Base-by-base conservation (phyloP, 2,329 filamentous ascomycete species). In the Chaetoscypha palmicola region DNA sequence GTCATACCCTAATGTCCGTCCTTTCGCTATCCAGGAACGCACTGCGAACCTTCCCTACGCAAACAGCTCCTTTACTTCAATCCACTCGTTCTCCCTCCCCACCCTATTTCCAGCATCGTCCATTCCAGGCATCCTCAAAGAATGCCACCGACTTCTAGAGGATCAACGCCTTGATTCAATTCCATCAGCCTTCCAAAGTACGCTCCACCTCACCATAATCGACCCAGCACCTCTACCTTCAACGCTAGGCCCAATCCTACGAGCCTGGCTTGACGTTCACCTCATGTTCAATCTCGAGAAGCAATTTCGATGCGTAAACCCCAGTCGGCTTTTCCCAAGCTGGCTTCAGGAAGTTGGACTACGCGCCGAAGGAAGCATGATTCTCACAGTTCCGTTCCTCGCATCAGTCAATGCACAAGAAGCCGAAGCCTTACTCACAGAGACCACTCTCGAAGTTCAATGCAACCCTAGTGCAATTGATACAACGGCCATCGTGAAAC, bases 251-350 rank as follows among this genome's bases (percentile, higher is more conserved):
- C 77, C 76, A 0, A 64, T 65, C 1, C 64, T 86, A 56, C 67
- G 73, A 26, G 60, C 66, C 1, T 86, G 81, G 81, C 65, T 86
- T 2, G 76, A 82, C 33, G 68, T 74, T 3, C 68, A 82, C 40
- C 65, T 86, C 0, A 59, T 81, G 2, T 59, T 74, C 5, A 80
- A 79, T 45, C 62, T 86, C 0, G 75, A 80, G 55, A 67, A 68
- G 17, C 65, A 72, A 12, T 80, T 76, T 44, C 71, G 76, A 7
- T 83, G 78, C 52, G 71, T 70, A 4, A 77, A 73, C 41, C 81
- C 81, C 0, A 76, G 69, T 28, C 69, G 69, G 8, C 62, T 77
- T 2, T 72, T 86, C 32, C 75, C 78, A 0, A 62, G 68, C 21
- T 82, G 79, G 74, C 66, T 85, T 12, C 66, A 66, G 0, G 71